Base-by-base conservation (phyloP, 164 flowering plant species). In the Vitis labrusca region DNA sequence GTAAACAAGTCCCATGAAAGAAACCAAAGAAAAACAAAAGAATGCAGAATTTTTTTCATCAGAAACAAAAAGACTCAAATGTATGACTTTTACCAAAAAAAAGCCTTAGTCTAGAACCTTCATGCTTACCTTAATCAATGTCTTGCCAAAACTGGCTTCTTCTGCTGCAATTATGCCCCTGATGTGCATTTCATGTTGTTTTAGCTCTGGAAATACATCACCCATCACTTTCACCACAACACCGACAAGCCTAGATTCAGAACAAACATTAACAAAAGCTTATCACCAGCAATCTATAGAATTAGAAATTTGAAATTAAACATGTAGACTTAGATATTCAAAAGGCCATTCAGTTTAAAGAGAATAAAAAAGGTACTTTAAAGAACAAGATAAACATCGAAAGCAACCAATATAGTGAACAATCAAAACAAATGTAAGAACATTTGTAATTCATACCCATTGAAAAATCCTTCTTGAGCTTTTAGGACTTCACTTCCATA, bases 401-500 rank as follows among this genome's bases (percentile, higher is more conserved):
- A 23, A 23, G 27, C 27, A 23, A 23, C 27, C 27, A 23, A 37
- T 37, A 37, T 6, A 37, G 44, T 37, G 44, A 37, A 37, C 44
- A 0, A 37, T 37, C 44, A 37, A 37, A 37, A 37, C 6, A 23
- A 37, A 37, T 37, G 44, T 10, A 53, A 58, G 14, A 17, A 64
- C 13, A 64, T 50, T 29, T 17, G 57, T 15, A 30, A 60, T 4
- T 63, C 83, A 50, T 81, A 95, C 99, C 99, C 87, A 65, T 82
- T 89, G 74, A 96, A 96, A 76, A 96, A 96, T 19, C 99, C 99
- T 77, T 89, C 92, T 72, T 85, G 70, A 65, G 94, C 99, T 75
- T 89, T 92, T 13, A 96, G 78, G 47, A 96, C 98, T 82, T 96
- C 99, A 62, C 78, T 84, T 64, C 99, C 99, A 83, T 96, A 96